Evolutionary conservation across 148 eudicot genomes (phyloP), one percentile per base, ranked within the genome.

Genomic region (Dysphania ambrosioides): DNA sequence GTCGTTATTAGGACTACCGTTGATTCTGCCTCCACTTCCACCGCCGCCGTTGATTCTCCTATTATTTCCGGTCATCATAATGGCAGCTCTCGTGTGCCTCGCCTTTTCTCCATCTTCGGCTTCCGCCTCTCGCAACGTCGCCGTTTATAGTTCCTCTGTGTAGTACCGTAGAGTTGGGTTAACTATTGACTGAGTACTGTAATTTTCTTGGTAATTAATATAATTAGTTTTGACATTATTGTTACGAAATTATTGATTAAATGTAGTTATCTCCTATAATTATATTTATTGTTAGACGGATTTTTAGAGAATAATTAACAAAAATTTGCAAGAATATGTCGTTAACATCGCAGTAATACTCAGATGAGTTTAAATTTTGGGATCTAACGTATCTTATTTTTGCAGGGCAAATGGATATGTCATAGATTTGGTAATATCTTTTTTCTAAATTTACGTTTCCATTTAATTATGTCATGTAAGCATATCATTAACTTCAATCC

Each of bases 11-110:
- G 77, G 83, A 13, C 60, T 86, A 55, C 89, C 89, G 23, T 79
- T 81, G 5, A 55, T 86, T 9, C 81, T 86, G 58, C 89, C 89
- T 3, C 87, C 87, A 8, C 78, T 86, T 72, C 87, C 86, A 31
- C 89, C 89, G 0, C 89, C 89, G 18, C 89, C 89, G 55, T 72
- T 84, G 78, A 29, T 75, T 51, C 74, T 86, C 34, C 71, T 86
- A 27, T 75, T 86, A 34, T 86, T 86, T 59, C 89, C 89, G 21
- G 82, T 86, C 1, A 85, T 79, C 53, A 79, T 86, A 0, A 83
- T 86, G 89, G 82, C 80, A 3, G 76, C 80, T 8, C 87, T 86
- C 72, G 75, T 79, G 83, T 44, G 75, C 71, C 73, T 86, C 66
- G 87, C 83, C 2, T 69, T 83, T 58, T 78, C 85, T 6, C 85